Conservation (phyloP, 2,329 filamentous ascomycete species). For the Penicillium rolfsii region DNA sequence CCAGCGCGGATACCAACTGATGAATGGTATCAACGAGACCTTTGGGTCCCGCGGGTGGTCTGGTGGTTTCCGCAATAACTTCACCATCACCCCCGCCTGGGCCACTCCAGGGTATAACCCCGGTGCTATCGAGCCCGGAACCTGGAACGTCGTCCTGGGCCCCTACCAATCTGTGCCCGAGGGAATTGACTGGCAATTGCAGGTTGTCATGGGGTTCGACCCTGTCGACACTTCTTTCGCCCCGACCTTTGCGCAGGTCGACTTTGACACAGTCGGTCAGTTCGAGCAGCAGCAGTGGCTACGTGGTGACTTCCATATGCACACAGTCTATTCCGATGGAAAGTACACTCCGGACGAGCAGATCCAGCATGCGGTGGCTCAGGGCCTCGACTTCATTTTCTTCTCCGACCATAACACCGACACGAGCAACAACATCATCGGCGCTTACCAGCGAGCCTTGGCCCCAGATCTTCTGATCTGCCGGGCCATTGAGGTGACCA, state of each 20-base stretch:
- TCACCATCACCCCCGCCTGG: slow-evolving; percentile 25
- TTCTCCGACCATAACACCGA: slow-evolving; percentile 32
- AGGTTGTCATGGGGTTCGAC: slow-evolving; percentile 22
- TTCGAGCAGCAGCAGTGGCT: slow-evolving; percentile 18
- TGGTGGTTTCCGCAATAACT: slow-evolving; percentile 21
- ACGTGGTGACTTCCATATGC: slow-evolving; percentile 31
- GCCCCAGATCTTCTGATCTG: slow-evolving; percentile 27
- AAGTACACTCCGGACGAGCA: neutral
- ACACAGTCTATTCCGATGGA: slow-evolving; percentile 31
- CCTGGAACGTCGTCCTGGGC: slow-evolving; percentile 29
- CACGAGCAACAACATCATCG: slow-evolving; percentile 25
- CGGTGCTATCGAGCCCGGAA: slow-evolving; percentile 24
- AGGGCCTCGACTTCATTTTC: slow-evolving; percentile 30
- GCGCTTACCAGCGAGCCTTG: slow-evolving; percentile 17
- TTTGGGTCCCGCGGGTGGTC: slow-evolving; percentile 7
- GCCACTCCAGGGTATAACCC: slow-evolving; percentile 31
- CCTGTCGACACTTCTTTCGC: slow-evolving; percentile 13
- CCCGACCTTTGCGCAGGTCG: slow-evolving; percentile 13
- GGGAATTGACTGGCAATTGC: slow-evolving; percentile 28
- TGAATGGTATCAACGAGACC: slow-evolving; percentile 7
- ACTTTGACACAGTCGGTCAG: slow-evolving; percentile 13
- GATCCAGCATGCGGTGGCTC: slow-evolving; percentile 6
- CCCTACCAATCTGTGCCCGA: slow-evolving; percentile 23
- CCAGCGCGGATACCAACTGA: slow-evolving; percentile 21
- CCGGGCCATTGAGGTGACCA: slow-evolving; percentile 32